Percentiles rank a stretch among this genome's conserved stretches.
phyloP scores from a whole-genome alignment of 352 stramenopile genomes.

The Thraustochytrium sp. region DNA sequence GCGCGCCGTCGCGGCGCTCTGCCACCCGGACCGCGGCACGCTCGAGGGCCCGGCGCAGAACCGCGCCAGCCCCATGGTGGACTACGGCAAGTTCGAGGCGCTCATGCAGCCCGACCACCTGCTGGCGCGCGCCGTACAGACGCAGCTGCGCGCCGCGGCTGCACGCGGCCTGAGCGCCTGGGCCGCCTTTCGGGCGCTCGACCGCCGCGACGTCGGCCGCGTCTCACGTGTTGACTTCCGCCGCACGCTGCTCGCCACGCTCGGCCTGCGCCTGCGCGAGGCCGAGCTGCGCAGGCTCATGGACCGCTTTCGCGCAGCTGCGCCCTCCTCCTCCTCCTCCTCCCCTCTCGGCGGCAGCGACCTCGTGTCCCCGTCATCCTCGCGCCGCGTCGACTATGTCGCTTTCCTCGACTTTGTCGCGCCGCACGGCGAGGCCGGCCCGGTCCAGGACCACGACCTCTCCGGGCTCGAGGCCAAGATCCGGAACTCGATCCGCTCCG shows the following conservation, averaged over 20 bases:
- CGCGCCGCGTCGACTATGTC: slow-evolving; percentile 23
- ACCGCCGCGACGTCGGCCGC: neutral
- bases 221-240: slow-evolving; percentile 29
- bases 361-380: neutral
- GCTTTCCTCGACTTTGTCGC: slow-evolving; percentile 38
- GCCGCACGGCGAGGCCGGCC: neutral
- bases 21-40: neutral
- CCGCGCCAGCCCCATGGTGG: neutral
- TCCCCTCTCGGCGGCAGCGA: neutral
- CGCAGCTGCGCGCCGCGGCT: neutral
- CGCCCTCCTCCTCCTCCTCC: neutral
- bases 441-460: neutral
- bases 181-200: neutral
- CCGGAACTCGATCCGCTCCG: neutral
- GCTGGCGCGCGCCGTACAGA: neutral
- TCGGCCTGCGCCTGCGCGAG: neutral
- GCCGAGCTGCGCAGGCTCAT: slow-evolving; percentile 1
- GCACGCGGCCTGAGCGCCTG: slow-evolving; percentile 21
- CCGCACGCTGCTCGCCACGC: neutral
- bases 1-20: neutral
- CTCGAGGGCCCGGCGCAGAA: neutral
- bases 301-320: neutral
- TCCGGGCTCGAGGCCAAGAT: slow-evolving; percentile 22
- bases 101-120: slow-evolving; percentile 13
- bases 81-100: slow-evolving; percentile 30